Base-by-base conservation (phyloP, 805 yeast genomes). In the Lipomyces japonicus region DNA sequence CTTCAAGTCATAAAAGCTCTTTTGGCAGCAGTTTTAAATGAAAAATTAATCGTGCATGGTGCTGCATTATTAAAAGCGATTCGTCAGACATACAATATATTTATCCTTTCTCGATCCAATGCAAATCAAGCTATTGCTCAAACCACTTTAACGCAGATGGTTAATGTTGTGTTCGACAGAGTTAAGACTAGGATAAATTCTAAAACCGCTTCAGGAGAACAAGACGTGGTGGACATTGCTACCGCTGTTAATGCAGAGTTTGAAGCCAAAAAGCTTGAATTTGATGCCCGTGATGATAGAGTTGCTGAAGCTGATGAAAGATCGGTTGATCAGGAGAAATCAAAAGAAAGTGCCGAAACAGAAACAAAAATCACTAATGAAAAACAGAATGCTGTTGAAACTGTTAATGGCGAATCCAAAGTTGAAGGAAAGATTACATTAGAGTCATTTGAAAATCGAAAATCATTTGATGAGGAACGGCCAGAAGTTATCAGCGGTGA, bases 71-170 rank as follows among this genome's bases (percentile, higher is more conserved):
- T 93, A 54, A 87, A 86, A 63, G 97, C 97, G 0, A 83, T 95
- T 32, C 79, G 97, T 67, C 96, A 87, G 63, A 87, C 91, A 24
- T 93, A 93, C 71, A 90, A 89, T 65, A 86, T 95, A 24, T 95
- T 91, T 63, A 83, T 93, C 37, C 76, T 87, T 48, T 88, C 97
- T 0, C 73, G 85, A 52, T 81, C 84, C 18, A 80, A 91, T 2
- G 73, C 85, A 23, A 91, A 89, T 64, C 98, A 93, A 69, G 86
- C 89, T 1, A 82, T 90, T 52, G 97, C 98, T 0, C 97, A 95
- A 71, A 97, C 96, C 1, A 84, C 93, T 5, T 74, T 93, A 58
- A 86, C 95, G 2, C 99, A 93, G 69, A 84, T 91, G 62, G 87
- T 93, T 21, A 81, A 82, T 48, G 81, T 86, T 6, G 83, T 90